A percentile compares a stretch with the other conserved stretches of the same genome.
phyloP scores from a whole-genome alignment of 2,329 filamentous ascomycete genomes.

The Pseudocercospora macadamiae region DNA sequence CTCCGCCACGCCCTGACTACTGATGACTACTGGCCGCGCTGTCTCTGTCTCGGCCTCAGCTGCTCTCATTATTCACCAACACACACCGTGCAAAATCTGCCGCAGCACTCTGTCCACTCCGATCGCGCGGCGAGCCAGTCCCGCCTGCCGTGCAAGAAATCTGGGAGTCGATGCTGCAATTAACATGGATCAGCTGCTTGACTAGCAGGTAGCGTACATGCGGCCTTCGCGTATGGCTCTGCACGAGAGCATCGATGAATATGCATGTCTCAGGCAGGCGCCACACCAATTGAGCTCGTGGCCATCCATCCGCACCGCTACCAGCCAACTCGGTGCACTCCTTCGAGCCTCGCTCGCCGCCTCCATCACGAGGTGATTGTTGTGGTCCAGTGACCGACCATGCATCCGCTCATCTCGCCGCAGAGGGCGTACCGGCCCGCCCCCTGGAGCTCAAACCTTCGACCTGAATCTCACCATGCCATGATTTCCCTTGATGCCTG shows the following conservation, averaged over 20 bases:
- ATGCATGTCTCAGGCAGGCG: slow-evolving; percentile 8
- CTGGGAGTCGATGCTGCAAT: slow-evolving; percentile 2
- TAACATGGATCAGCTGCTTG: slow-evolving; percentile 9
- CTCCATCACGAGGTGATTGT: too few relatives aligned
- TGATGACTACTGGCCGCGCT: not conserved
- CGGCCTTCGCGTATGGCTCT: not conserved
- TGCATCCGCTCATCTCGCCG: not conserved
- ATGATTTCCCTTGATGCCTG: not conserved
- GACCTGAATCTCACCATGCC: slow-evolving; percentile 2
- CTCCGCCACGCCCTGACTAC: not conserved
- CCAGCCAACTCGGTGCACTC: not conserved
- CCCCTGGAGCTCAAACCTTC: not conserved
- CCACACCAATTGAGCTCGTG: not conserved
- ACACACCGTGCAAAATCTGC: not conserved
- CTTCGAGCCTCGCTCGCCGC: not conserved
- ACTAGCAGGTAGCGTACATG: slow-evolving; percentile 7
- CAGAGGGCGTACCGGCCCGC: slow-evolving; percentile 7
- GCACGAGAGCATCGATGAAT: not conserved
- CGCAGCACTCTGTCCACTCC: not conserved
- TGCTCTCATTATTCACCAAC: not conserved
- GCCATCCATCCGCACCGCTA: slow-evolving; percentile 1
- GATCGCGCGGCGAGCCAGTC: not conserved
- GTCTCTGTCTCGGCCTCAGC: not conserved
- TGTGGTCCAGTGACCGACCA: not conserved
- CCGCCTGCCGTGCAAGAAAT: not conserved